Percentiles rank a stretch among this genome's conserved stretches.
phyloP scores from a whole-genome alignment of 225 moss, liverwort and hornwort genomes.

The Climacium dendroides region DNA sequence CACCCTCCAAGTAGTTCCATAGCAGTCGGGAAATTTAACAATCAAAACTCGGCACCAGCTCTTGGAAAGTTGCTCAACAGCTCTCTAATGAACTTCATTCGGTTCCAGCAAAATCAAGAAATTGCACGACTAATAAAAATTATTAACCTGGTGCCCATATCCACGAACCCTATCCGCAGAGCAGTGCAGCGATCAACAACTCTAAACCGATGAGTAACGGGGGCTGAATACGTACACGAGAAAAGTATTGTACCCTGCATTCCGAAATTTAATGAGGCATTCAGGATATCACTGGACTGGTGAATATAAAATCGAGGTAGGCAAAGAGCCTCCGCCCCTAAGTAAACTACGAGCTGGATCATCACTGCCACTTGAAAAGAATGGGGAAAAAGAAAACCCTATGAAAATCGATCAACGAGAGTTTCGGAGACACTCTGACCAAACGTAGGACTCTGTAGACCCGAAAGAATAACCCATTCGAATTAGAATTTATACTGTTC shows the following conservation, averaged over 20 bases:
- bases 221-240: neutral
- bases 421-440: neutral
- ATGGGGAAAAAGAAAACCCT: too few relatives aligned
- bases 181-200: too few relatives aligned
- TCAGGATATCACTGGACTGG: too few relatives aligned
- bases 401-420: neutral
- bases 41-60: neutral
- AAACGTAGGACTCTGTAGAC: neutral
- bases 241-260: neutral
- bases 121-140: neutral
- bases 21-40: too few relatives aligned
- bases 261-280: too few relatives aligned
- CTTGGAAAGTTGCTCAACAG: too few relatives aligned
- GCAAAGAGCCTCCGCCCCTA: rapidly evolving
- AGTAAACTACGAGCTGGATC: neutral
- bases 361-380: neutral
- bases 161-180: neutral
- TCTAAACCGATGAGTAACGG: neutral
- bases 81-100: neutral
- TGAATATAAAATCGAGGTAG: neutral
- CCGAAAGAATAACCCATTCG: too few relatives aligned
- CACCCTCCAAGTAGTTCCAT: too few relatives aligned
- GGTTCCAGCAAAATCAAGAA: too few relatives aligned
- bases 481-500: neutral
- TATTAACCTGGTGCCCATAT: neutral